These are phyloP conservation scores for Hemerocallis citrina DNA, from an alignment of 106 monocot species.

Conservation along the genomic window DNA sequence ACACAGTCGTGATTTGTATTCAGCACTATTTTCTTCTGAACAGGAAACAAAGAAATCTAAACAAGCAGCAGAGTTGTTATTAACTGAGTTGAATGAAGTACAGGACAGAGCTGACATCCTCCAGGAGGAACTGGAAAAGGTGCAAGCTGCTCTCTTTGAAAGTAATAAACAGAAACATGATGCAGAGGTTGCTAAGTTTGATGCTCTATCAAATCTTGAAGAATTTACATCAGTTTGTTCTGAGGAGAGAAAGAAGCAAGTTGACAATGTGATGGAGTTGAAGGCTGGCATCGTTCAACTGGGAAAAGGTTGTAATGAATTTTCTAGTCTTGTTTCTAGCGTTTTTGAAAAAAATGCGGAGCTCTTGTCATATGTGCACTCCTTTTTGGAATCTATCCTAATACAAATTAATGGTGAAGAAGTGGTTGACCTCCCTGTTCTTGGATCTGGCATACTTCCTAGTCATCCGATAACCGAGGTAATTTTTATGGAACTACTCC, in stretches of 20 bases:
- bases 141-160: slow-evolving; percentile 27
- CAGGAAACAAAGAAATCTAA: slow-evolving; percentile 66
- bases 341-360: slow-evolving; percentile 24
- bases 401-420: slow-evolving; percentile 25
- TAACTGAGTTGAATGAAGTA: slow-evolving; percentile 84
- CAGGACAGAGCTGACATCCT: slow-evolving; percentile 76
- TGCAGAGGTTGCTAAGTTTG: neutral
- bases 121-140: slow-evolving; percentile 59
- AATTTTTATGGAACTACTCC: slow-evolving; percentile 5
- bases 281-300: slow-evolving; percentile 33
- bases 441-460: slow-evolving; percentile 8
- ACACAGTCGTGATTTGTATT: slow-evolving; percentile 32
- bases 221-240: slow-evolving; percentile 21
- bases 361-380: slow-evolving; percentile 24
- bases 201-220: slow-evolving; percentile 41
- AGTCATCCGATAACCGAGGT: slow-evolving; percentile 37
- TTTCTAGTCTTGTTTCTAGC: slow-evolving; percentile 29
- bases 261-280: slow-evolving; percentile 28
- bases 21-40: slow-evolving; percentile 30
- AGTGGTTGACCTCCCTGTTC: slow-evolving; percentile 6
- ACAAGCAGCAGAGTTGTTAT: slow-evolving; percentile 58
- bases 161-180: slow-evolving; percentile 27
- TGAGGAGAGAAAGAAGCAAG: slow-evolving; percentile 35
- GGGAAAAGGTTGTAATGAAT: slow-evolving; percentile 21
- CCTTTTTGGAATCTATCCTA: slow-evolving; percentile 21